Percentiles rank a stretch among this genome's conserved stretches.
Conservation (phyloP, 2,329 filamentous ascomycete species). For the Penicillium sp. region DNA sequence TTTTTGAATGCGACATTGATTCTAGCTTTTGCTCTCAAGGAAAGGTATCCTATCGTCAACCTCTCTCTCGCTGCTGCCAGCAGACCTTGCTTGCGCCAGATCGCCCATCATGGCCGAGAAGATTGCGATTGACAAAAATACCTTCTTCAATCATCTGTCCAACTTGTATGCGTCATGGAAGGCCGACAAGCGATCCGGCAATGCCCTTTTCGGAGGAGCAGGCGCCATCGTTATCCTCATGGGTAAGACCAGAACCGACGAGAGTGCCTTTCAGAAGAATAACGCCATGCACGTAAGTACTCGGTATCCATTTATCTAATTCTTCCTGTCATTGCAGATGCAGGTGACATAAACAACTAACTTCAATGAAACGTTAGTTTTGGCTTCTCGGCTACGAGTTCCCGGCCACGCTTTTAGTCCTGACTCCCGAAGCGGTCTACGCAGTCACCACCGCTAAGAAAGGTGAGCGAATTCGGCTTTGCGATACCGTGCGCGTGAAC, state of each 20-base stretch:
- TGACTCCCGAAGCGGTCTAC: conserved; percentile 85
- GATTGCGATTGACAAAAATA: conserved; percentile 91
- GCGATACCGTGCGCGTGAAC: not conserved
- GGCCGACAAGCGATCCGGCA: conserved; percentile 85
- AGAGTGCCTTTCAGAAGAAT: conserved; percentile 86
- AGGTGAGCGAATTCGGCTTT: conserved; percentile 56
- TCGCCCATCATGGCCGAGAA: conserved; percentile 63
- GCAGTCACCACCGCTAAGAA: conserved; percentile 97
- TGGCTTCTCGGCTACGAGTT: conserved; percentile 99
- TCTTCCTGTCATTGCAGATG: not conserved
- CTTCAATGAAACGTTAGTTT: conserved; percentile 62
- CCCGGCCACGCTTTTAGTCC: conserved; percentile 88
- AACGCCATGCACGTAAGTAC: conserved; percentile 86
- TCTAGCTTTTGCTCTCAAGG: not conserved
- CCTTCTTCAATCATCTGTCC: conserved; percentile 90
- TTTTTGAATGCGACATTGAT: conserved; percentile 5
- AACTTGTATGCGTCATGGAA: conserved; percentile 92
- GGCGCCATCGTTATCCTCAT: conserved; percentile 86
- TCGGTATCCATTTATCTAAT: not conserved
- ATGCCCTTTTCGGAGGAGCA: conserved; percentile 81
- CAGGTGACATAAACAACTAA: conserved; percentile 6
- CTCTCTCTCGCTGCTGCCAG: conserved; percentile 11
- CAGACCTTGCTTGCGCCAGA: conserved; percentile 16
- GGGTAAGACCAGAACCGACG: conserved; percentile 85
- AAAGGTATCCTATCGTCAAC: not conserved